phyloP scores from a whole-genome alignment of 2,329 filamentous ascomycete genomes.

The Stenocarpella maydis region DNA sequence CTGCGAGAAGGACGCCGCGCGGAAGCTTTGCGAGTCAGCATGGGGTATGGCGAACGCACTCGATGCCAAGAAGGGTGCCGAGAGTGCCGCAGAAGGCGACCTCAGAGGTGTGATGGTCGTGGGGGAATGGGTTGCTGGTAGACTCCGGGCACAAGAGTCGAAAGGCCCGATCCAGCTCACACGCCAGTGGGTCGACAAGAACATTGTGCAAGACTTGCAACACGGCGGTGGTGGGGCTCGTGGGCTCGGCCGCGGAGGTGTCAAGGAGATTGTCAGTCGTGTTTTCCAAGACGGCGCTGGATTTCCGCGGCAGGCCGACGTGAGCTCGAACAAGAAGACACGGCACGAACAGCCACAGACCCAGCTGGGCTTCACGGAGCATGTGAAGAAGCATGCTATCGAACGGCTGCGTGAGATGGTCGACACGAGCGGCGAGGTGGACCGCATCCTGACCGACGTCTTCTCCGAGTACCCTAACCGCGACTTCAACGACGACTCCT shows the following conservation, averaged over 20 bases:
- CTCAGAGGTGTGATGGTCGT: constrained; percentile 86
- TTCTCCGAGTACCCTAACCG: constrained; percentile 87
- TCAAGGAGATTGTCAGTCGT: constrained; percentile 79
- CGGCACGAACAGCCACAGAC: constrained; percentile 63
- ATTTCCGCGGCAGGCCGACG: constrained; percentile 68
- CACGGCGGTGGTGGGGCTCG: constrained; percentile 76
- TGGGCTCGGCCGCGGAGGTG: constrained; percentile 74
- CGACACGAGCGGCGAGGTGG: constrained; percentile 79
- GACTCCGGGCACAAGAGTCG: constrained; percentile 62
- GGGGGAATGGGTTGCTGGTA: constrained; percentile 84
- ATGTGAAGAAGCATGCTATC: constrained; percentile 76
- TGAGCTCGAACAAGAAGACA: constrained; percentile 53
- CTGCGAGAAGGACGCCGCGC: constrained; percentile 87
- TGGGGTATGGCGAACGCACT: constrained; percentile 82
- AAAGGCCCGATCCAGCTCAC: constrained; percentile 60
- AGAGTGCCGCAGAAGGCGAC: constrained; percentile 75
- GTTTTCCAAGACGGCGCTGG: constrained; percentile 82
- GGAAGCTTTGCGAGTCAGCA: constrained; percentile 82
- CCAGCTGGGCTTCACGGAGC: constrained; percentile 75
- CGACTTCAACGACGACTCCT: constrained; percentile 91
- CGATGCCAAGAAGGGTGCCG: constrained; percentile 72
- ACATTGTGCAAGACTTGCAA: constrained; percentile 72
- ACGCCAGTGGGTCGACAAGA: constrained; percentile 77
- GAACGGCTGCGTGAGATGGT: constrained; percentile 78
- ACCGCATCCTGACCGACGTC: constrained; percentile 82